Base-by-base conservation (phyloP, 495 filamentous ascomycete species). In the Lophium mytilinum region DNA sequence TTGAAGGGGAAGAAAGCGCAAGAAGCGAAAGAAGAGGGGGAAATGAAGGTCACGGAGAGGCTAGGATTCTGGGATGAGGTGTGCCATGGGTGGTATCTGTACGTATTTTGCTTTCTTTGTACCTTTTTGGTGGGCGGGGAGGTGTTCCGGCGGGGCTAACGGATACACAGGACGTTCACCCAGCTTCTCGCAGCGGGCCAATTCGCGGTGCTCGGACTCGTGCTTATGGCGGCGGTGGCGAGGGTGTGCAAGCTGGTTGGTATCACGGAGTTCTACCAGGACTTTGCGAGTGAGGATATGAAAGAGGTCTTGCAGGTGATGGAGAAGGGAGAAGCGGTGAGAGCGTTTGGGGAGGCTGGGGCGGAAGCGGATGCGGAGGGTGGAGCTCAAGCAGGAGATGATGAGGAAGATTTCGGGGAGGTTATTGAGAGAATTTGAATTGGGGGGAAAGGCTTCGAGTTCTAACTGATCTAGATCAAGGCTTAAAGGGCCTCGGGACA, bases 21-120 rank as follows among this genome's bases (percentile, higher is more conserved):
- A 24, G 24, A 63, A 59, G 52, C 24, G 56, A 39, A 2, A 18
- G 21, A 34, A 39, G 21, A 14, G 19, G 17, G 19, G 46, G 30
- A 1, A 19, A 41, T 30, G 41, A 52, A 17, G 24, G 14, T 63
- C 14, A 10, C 48, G 45, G 53, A 53, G 42, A 53, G 62, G 6
- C 51, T 64, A 0, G 41, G 35, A 7, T 57, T 39, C 43, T 61
- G 53, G 57, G 57, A 61, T 18, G 57, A 60, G n/a, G 33, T 40
- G 9, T 56, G 53, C 35, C 62, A 64, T 34, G 36, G 52, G 24
- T 64, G 62, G 62, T 64, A 64, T 40, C n/a, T 64, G 62, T 64
- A 57, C 42, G 62, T 55, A 17, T 18, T 51, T 46, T 6, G 24
- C 24, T 2, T 2, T 30, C 6, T 30, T 30, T 6, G 2, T 30